Conservation (phyloP, 2,329 filamentous ascomycete species). For the Endoconidiophora polonica region DNA sequence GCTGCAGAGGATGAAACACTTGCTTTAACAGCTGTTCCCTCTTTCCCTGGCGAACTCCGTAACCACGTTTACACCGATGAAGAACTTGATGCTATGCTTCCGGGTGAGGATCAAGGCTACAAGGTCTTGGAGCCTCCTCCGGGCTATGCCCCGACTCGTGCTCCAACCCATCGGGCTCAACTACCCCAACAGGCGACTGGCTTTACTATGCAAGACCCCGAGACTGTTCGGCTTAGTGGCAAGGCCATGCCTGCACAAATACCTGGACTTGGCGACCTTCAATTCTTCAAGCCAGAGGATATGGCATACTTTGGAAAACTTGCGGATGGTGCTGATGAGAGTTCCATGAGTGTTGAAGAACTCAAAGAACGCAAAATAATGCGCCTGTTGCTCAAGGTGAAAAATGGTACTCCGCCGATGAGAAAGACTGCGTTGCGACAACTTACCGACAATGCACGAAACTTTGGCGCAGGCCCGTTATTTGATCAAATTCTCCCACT, state of each 20-base stretch:
- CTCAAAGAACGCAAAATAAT: constrained; percentile 98
- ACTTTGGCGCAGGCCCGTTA: constrained; percentile 82
- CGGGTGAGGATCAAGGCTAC: constrained; percentile 77
- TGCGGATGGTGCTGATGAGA: constrained; percentile 85
- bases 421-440: constrained; percentile 94
- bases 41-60: constrained; percentile 70
- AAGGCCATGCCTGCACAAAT: constrained; percentile 92
- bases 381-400: constrained; percentile 90
- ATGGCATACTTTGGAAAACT: constrained; percentile 98
- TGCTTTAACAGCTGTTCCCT: constrained; percentile 56
- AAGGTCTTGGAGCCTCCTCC: constrained; percentile 80
- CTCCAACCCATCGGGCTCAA: constrained; percentile 52
- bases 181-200: constrained; percentile 55
- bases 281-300: constrained; percentile 97
- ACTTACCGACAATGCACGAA: constrained; percentile 89
- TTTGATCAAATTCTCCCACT: constrained; percentile 96
- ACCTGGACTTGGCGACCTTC: constrained; percentile 83
- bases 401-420: constrained; percentile 98
- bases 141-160: constrained; percentile 73
- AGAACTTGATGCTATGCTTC: constrained; percentile 81
- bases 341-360: constrained; percentile 79
- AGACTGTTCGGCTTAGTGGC: constrained; percentile 63
- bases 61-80: constrained; percentile 81
- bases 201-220: constrained; percentile 96
- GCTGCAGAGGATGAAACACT: constrained; percentile 41